Evolutionary conservation across 1,284 basidiomycete species (phyloP).

Genomic region (Polyporus tsugae): DNA sequence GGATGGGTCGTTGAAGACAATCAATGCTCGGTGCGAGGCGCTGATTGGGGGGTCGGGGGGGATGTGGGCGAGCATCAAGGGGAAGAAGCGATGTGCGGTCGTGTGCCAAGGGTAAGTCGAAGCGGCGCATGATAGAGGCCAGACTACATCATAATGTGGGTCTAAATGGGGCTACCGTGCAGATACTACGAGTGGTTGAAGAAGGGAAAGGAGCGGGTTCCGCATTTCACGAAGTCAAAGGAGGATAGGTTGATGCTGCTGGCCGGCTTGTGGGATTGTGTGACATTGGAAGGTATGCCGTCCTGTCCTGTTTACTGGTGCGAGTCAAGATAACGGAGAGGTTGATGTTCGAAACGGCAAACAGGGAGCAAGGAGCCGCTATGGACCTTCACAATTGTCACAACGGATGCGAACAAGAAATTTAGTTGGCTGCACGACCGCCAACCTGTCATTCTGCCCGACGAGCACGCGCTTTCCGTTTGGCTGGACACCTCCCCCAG

Average conservation of each 20-base stretch:
- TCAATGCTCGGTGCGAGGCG: constrained; percentile 90
- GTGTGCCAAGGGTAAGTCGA: constrained; percentile 76
- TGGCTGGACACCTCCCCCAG: constrained; percentile 86
- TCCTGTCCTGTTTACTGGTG: constrained; percentile 23
- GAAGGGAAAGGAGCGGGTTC: constrained; percentile 79
- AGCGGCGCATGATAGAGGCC: not conserved
- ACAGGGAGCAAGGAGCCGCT: constrained; percentile 65
- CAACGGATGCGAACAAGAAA: constrained; percentile 75
- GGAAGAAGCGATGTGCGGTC: constrained; percentile 81
- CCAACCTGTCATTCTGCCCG: constrained; percentile 88
- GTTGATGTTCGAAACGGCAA: not conserved
- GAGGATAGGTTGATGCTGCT: constrained; percentile 81
- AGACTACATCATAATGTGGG: not conserved
- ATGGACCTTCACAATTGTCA: constrained; percentile 91
- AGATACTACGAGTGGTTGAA: constrained; percentile 95
- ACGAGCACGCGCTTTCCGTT: constrained; percentile 61
- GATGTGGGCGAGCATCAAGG: constrained; percentile 86
- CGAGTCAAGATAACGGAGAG: not conserved
- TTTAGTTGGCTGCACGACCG: constrained; percentile 89
- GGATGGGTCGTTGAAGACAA: constrained; percentile 78
- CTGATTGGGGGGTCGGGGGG: constrained; percentile 72
- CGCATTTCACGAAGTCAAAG: constrained; percentile 81
- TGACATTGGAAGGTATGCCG: constrained; percentile 64
- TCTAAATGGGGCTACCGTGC: constrained; percentile 25
- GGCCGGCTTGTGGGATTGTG: constrained; percentile 88